Conservation (phyloP, 1,284 basidiomycete species). For the Volvariella volvacea region DNA sequence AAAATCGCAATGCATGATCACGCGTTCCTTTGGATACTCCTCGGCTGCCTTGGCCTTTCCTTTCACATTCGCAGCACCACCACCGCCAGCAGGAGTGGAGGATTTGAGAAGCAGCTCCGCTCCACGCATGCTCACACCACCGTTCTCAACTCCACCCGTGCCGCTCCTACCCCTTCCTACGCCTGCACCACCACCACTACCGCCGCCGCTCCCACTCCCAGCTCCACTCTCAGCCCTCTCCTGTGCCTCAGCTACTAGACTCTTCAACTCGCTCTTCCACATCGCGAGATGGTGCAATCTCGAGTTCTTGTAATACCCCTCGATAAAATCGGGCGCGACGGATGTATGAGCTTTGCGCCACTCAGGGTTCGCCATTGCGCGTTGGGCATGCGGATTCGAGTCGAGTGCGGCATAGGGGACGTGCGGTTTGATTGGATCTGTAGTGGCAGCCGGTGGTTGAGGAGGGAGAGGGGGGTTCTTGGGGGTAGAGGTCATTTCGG, state of each 20-base stretch:
- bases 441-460: slow-evolving; percentile 30
- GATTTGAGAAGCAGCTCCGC: slow-evolving; percentile 43
- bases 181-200: no score
- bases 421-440: slow-evolving; percentile 13
- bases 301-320: slow-evolving; percentile 87
- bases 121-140: slow-evolving; percentile 56
- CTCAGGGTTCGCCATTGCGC: slow-evolving; percentile 70
- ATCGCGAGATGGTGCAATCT: slow-evolving; percentile 87
- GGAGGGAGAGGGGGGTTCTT: slow-evolving; percentile 19
- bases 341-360: slow-evolving; percentile 90
- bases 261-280: slow-evolving; percentile 88
- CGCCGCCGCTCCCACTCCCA: slow-evolving; percentile 27
- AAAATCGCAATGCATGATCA: slow-evolving; percentile 94
- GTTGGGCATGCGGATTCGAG: slow-evolving; percentile 67
- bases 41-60: slow-evolving; percentile 44
- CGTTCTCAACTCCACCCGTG: slow-evolving; percentile 14
- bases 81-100: slow-evolving; percentile 16
- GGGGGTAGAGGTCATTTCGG: slow-evolving; percentile 12
- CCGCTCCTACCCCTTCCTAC: slow-evolving; percentile 25
- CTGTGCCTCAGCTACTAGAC: slow-evolving; percentile 76
- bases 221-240: slow-evolving; percentile 37
- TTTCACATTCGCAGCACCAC: slow-evolving; percentile 31
- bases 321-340: slow-evolving; percentile 80
- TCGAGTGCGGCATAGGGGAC: slow-evolving; percentile 60
- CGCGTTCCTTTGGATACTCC: slow-evolving; percentile 37